These are phyloP conservation scores for Lepidium aucheri DNA, from an alignment of 345 rosid genomes.

Conservation along the genomic window DNA sequence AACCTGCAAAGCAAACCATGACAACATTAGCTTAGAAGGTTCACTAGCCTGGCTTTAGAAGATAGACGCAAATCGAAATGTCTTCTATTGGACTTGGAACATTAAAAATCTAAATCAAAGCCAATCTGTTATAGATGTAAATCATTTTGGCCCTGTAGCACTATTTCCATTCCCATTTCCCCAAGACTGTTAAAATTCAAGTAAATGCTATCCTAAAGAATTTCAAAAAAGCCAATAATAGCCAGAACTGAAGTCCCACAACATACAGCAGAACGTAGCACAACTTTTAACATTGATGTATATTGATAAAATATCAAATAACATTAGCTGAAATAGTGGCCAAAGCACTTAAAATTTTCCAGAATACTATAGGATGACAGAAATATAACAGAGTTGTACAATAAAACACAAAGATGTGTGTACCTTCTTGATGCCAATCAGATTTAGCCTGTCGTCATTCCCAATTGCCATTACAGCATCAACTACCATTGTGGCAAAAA, in stretches of 20 bases:
- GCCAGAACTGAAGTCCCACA: neutral
- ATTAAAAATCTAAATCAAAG: neutral
- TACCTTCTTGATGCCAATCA: constrained; percentile 98
- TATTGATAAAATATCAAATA: neutral
- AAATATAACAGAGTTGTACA: neutral
- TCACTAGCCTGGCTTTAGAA: neutral
- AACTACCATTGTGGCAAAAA: constrained; percentile 89
- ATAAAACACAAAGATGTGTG: neutral
- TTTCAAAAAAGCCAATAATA: neutral
- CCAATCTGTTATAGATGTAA: neutral
- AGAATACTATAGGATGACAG: neutral
- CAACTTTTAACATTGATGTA: neutral
- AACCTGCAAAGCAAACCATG: constrained; percentile 45
- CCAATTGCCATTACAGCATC: constrained; percentile 92
- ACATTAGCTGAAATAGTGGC: neutral
- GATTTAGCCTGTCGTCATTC: constrained; percentile 66
- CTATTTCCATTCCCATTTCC: neutral
- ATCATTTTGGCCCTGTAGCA: neutral
- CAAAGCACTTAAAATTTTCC: neutral
- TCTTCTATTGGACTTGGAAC: neutral
- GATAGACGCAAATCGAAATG: neutral
- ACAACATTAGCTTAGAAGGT: neutral
- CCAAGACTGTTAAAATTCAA: neutral
- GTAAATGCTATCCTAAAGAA: neutral
- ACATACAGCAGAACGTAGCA: neutral